Conservation (phyloP, 1,139 yeast species). For the Pichia sp. region DNA sequence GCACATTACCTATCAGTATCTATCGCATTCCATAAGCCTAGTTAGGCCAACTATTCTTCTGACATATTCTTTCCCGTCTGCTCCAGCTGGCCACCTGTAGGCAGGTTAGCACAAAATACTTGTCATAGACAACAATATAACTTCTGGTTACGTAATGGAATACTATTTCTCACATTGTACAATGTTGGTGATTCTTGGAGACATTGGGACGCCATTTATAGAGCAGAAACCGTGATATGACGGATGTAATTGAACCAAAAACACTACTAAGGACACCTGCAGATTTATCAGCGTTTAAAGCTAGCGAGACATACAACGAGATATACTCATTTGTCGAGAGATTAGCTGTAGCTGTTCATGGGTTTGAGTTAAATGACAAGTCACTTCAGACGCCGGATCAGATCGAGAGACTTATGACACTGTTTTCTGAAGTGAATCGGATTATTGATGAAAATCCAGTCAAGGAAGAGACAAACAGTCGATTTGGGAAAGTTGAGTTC, state of each 20-base stretch:
- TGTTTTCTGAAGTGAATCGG: conserved; percentile 38
- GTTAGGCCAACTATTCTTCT: no score
- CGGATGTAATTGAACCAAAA: conserved; percentile 27
- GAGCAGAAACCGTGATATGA: neutral
- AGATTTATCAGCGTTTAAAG: conserved; percentile 61
- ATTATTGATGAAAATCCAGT: conserved; percentile 60
- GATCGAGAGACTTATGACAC: conserved; percentile 28
- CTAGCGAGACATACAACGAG: conserved; percentile 40
- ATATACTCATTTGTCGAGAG: conserved; percentile 47
- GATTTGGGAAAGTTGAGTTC: conserved; percentile 91
- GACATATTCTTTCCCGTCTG: no score
- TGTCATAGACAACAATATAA: no score
- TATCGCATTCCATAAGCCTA: no score
- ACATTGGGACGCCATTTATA: no score
- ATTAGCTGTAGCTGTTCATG: conserved; percentile 62
- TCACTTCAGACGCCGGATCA: conserved; percentile 25
- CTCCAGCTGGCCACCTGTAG: no score
- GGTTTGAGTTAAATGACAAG: conserved; percentile 45
- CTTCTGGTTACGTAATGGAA: no score
- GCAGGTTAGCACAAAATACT: no score
- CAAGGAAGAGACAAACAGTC: conserved; percentile 50
- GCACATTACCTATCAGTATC: no score
- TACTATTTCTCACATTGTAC: no score
- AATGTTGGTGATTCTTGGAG: no score
- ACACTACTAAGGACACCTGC: conserved; percentile 49